Conservation (phyloP, 2,329 filamentous ascomycete genomes). For the Zymoseptoria pseudotritici region DNA sequence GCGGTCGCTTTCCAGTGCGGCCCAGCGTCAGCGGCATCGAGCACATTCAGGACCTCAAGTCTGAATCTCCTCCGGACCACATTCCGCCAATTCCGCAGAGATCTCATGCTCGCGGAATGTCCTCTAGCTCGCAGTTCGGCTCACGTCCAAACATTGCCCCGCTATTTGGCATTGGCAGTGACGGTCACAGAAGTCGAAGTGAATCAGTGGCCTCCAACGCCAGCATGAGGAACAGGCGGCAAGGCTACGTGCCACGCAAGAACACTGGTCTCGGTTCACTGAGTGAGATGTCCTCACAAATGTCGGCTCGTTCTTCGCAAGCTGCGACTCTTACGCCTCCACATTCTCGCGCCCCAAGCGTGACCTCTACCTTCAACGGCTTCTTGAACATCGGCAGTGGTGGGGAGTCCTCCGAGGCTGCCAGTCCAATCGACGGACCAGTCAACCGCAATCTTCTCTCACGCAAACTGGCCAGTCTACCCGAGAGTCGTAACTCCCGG, state of each 20-base stretch:
- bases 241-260: constrained; percentile 54
- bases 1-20: constrained; percentile 54
- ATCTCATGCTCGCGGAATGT: constrained; percentile 63
- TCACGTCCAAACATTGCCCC: constrained; percentile 64
- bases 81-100: constrained; percentile 71
- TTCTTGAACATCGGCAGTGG: constrained; percentile 21
- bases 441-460: constrained; percentile 14
- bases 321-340: constrained; percentile 38
- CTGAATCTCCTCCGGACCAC: constrained; percentile 51
- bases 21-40: constrained; percentile 63
- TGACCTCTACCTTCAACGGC: constrained; percentile 21
- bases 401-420: constrained; percentile 26
- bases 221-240: constrained; percentile 49
- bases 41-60: constrained; percentile 45
- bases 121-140: constrained; percentile 14
- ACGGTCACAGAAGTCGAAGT: constrained; percentile 58
- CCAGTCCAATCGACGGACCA: constrained; percentile 26
- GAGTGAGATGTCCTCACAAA: constrained; percentile 17
- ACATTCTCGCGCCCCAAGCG: constrained; percentile 27
- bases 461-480: constrained; percentile 20
- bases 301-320: constrained; percentile 37
- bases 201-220: constrained; percentile 47
- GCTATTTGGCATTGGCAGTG: constrained; percentile 55
- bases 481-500: constrained; percentile 22
- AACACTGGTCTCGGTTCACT: constrained; percentile 34